These are phyloP conservation scores for Stagonosporopsis rhizophila DNA, from an alignment of 2,329 filamentous ascomycete genomes.

Conservation along the genomic window DNA sequence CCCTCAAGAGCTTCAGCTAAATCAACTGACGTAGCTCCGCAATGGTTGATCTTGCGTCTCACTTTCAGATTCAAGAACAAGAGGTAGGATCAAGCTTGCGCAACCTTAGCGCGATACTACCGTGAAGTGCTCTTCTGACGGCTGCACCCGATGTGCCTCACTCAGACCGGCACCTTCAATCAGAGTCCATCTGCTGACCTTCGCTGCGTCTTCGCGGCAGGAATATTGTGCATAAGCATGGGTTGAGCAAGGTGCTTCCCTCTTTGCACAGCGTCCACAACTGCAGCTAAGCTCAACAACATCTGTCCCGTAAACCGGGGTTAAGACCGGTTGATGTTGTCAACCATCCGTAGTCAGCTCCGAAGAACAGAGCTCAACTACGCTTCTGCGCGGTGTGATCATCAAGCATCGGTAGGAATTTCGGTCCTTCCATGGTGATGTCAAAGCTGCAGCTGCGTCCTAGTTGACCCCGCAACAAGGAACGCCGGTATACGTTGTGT, in stretches of 20 bases:
- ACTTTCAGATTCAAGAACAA: too few relatives aligned
- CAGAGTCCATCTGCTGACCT: too few relatives aligned
- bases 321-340: neutral
- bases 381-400: neutral
- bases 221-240: too few relatives aligned
- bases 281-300: slow-evolving; percentile 2
- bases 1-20: too few relatives aligned
- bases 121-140: too few relatives aligned
- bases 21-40: too few relatives aligned
- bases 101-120: too few relatives aligned
- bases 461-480: slow-evolving; percentile 3
- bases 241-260: neutral
- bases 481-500: neutral
- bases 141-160: too few relatives aligned
- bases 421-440: slow-evolving; percentile 5
- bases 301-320: neutral
- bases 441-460: slow-evolving; percentile 1
- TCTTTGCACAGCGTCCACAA: neutral
- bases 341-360: slow-evolving; percentile 4
- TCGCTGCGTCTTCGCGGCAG: too few relatives aligned
- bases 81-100: too few relatives aligned
- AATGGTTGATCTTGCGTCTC: too few relatives aligned
- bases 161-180: too few relatives aligned
- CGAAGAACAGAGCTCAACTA: neutral
- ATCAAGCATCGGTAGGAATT: slow-evolving; percentile 6